Evolutionary conservation across 202 grass and related monocot genomes (phyloP), one percentile per base, ranked within the genome.

Genomic region (Dendrocalamus latiflorus): DNA sequence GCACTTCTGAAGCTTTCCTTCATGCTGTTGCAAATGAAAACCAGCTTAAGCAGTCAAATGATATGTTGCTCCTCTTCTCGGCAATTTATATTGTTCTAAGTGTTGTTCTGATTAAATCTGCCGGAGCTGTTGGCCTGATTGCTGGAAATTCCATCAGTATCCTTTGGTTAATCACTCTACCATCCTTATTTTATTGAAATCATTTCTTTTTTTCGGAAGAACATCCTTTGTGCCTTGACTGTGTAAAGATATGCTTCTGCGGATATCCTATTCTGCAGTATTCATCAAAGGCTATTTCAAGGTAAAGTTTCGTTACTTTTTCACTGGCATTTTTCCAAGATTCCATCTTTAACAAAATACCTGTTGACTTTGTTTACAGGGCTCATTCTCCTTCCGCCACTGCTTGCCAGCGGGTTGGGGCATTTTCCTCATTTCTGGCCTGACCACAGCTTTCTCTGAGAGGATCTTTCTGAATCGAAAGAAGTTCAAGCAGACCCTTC

Each of bases 221-320:
- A 69, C 22, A 61, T 64, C 11, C 65, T 89, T 80, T 80, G 54
- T 83, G 44, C 83, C 89, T 95, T 93, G 71, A 98, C 70, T 36
- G 3, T 76, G 18, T 84, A 70, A 90, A 98, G 96, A 95, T 90
- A 98, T 98, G 93, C 37, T 92, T 20, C 89, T 95, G 33, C 83
- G 91, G 43, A 98, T 98, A 42, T 64, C 80, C 33, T 98, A 98
- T 83, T 98, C 96, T 75, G 78, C 83, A 69, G 37, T 79, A 30
- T 98, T 98, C 69, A 98, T 98, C 82, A 93, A 90, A 84, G 65
- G 76, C 36, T 98, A 92, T 79, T 98, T 98, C 88, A 84, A 98
- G 91, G 96, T 95, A 88, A 68, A 47, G 28, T 86, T 81, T 64
- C 41, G 12, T 18, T 79, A 53, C 38, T 66, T 22, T 72, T 86